Conservation (phyloP, 345 rosid genomes). For the Capsella bursapastoris region DNA sequence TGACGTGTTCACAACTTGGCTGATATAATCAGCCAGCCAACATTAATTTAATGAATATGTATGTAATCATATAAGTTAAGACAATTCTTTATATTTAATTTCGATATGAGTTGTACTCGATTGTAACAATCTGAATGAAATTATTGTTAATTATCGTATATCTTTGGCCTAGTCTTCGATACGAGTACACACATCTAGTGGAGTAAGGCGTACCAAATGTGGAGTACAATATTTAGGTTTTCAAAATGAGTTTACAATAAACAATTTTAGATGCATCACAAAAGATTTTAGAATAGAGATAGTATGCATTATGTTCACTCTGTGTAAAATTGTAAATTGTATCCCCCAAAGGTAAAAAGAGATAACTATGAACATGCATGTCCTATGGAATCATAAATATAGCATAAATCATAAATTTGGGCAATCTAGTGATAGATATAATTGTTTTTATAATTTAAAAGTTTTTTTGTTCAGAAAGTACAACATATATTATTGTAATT, state of each 20-base stretch:
- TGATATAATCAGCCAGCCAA: constrained; percentile 1
- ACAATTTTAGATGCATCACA: neutral
- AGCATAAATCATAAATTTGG: too few relatives aligned
- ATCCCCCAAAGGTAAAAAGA: too few relatives aligned
- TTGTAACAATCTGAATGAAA: neutral
- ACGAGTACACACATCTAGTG: neutral
- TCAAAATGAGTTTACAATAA: neutral
- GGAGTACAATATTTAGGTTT: neutral
- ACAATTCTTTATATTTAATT: neutral
- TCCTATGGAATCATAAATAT: too few relatives aligned
- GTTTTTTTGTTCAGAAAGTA: too few relatives aligned
- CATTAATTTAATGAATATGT: neutral
- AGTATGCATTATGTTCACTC: neutral
- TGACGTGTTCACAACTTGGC: constrained; percentile 34
- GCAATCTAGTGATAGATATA: too few relatives aligned
- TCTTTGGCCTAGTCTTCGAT: constrained; percentile 1
- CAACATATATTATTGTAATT: too few relatives aligned
- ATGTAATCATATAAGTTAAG: neutral
- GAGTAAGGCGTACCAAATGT: too few relatives aligned
- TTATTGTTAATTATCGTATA: neutral
- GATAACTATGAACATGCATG: too few relatives aligned
- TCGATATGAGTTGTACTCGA: neutral
- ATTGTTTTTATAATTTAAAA: too few relatives aligned
- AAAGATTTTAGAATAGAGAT: neutral
- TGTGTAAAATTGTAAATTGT: neutral